Evolutionary conservation across 768 basidiomycete species (phyloP), one percentile per base, ranked within the genome.

Genomic region (Lepiota brunneoincarnata): DNA sequence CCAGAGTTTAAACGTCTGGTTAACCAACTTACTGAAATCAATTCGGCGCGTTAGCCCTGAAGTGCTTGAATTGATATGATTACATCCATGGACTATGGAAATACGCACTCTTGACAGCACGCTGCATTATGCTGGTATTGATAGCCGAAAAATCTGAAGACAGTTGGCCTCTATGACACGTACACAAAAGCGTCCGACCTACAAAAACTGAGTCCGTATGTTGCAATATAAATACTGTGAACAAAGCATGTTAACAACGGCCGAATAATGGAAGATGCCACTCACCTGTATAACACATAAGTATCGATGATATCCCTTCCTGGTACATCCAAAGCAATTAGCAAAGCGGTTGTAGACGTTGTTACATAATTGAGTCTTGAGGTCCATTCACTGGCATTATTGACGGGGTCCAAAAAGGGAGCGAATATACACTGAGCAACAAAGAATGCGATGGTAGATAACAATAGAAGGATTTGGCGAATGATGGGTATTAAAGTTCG

Each of bases 371-470:
- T 86, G 41, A 86, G 65, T 46, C 89, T 69, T 40, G 86, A 88
- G 10, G 78, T 77, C 81, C 84, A 87, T 75, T 90, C 87, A 64
- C 82, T 85, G 1, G 86, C 85, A 66, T 90, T 90, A 65, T 81
- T 81, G 54, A 85, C 77, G 17, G 86, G 86, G 61, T 89, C 81
- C 54, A 84, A 61, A 64, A 89, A 89, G 5, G 88, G 86, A 1
- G 75, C 74, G 49, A 81, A 69, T 24, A 79, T 62, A 59, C 83
- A 85, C 60, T 90, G 87, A 3, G 80, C 62, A 23, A 77, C 55
- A 63, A 89, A 87, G 63, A 87, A 89, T 11, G 72, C 69, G 12
- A 81, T 59, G 51, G 83, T 83, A 31, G 81, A 76, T 6, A 75
- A 59, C 15, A 89, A 67, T 12, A 92, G 75, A 15, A 86, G 63